Percentiles rank a stretch among this genome's conserved stretches.
These are phyloP conservation scores for Ceratopteris richardii DNA, from an alignment of 75 land plant species.

Conservation along the genomic window DNA sequence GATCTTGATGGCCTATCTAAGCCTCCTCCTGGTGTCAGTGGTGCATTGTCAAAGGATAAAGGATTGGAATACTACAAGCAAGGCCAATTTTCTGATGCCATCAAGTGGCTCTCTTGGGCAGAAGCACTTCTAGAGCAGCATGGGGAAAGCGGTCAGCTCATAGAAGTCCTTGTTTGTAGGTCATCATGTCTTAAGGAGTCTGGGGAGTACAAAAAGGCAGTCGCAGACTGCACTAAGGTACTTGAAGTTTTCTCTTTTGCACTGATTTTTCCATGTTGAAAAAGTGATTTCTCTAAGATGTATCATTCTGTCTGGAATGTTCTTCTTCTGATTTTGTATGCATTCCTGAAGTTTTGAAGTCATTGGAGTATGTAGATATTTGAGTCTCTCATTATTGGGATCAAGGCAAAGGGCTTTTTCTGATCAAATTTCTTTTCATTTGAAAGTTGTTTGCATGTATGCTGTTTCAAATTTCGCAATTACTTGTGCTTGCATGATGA, in stretches of 20 bases:
- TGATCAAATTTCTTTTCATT: too few relatives aligned
- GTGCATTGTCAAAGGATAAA: constrained; percentile 52
- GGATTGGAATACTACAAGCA: constrained; percentile 74
- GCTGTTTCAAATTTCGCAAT: too few relatives aligned
- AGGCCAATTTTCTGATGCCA: constrained; percentile 95
- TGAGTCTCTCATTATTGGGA: too few relatives aligned
- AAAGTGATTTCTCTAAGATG: too few relatives aligned
- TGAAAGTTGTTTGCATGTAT: too few relatives aligned
- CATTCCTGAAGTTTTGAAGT: too few relatives aligned
- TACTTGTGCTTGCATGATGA: too few relatives aligned
- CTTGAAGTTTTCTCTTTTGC: not conserved
- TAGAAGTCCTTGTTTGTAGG: constrained; percentile 59
- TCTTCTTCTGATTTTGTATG: too few relatives aligned
- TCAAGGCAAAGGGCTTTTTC: too few relatives aligned
- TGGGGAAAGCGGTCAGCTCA: constrained; percentile 21
- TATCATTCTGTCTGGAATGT: too few relatives aligned
- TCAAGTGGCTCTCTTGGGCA: constrained; percentile 97
- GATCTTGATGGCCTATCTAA: constrained; percentile 89
- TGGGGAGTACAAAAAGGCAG: constrained; percentile 95
- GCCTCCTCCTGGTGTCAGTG: constrained; percentile 81
- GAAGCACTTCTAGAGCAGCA: constrained; percentile 54
- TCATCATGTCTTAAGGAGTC: constrained; percentile 93
- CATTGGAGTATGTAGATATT: too few relatives aligned
- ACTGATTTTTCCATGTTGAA: too few relatives aligned
- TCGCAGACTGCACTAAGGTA: constrained; percentile 91